phyloP scores from a whole-genome alignment of 805 yeast species.

The Spathaspora gorwiae region DNA sequence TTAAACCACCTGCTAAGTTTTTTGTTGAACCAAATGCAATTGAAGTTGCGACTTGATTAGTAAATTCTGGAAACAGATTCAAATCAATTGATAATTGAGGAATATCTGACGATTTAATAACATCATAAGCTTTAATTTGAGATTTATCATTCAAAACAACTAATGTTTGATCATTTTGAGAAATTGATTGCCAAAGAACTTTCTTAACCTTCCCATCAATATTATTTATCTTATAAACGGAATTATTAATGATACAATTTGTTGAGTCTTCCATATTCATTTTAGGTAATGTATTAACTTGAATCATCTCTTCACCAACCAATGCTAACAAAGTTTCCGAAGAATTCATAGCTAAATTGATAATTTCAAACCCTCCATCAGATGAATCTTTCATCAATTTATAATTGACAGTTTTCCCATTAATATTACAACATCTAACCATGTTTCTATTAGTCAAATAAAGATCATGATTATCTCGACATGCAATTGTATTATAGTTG shows the following conservation, averaged over 20 bases:
- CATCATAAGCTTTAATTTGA: conserved; percentile 16
- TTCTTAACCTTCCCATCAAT: conserved; percentile 15
- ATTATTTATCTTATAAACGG: conserved; percentile 11
- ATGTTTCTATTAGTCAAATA: conserved; percentile 28
- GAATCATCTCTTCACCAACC: conserved; percentile 25
- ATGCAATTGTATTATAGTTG: conserved; percentile 4
- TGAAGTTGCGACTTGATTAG: conserved; percentile 15
- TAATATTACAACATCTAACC: conserved; percentile 26
- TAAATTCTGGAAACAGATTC: conserved; percentile 5
- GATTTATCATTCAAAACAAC: conserved; percentile 20
- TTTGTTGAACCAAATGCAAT: conserved; percentile 25
- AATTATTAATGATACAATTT: not conserved
- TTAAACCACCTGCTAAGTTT: conserved; percentile 22
- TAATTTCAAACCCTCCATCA: conserved; percentile 24
- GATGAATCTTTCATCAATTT: conserved; percentile 10
- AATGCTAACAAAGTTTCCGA: conserved; percentile 42
- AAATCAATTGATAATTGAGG: conserved; percentile 20
- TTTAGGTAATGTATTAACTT: conserved; percentile 27
- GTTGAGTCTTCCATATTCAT: not conserved
- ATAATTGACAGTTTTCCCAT: conserved; percentile 16
- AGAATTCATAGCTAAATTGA: conserved; percentile 31
- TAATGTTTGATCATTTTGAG: conserved; percentile 18
- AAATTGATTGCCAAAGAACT: conserved; percentile 22
- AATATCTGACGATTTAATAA: conserved; percentile 11
- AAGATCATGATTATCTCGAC: conserved; percentile 19